Percentiles rank a stretch among this genome's conserved stretches.
phyloP scores from a whole-genome alignment of 139 green algal genomes.

The Gonium pectorale region DNA sequence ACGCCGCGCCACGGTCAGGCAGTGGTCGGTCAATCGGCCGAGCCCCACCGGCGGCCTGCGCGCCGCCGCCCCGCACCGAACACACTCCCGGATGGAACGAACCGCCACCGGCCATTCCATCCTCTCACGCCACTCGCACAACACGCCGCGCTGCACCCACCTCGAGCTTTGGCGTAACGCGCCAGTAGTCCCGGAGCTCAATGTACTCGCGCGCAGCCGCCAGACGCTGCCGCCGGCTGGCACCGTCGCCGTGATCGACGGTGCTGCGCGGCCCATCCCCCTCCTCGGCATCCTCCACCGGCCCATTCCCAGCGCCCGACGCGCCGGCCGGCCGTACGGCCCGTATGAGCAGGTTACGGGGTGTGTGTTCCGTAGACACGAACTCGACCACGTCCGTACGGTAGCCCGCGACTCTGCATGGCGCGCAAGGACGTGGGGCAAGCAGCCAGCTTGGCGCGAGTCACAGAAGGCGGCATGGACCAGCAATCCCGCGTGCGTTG shows the following conservation, averaged over 20 bases:
- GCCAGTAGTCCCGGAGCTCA: constrained; percentile 51
- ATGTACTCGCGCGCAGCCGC: constrained; percentile 35
- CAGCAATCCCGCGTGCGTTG: too few relatives aligned
- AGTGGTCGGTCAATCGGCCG: not conserved
- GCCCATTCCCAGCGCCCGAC: not conserved
- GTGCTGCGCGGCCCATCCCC: not conserved
- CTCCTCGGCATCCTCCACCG: not conserved
- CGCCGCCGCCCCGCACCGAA: not conserved
- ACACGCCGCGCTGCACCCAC: not conserved
- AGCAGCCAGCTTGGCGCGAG: too few relatives aligned
- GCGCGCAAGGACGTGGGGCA: not conserved
- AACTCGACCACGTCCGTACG: constrained; percentile 60
- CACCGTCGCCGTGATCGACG: not conserved
- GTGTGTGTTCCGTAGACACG: constrained; percentile 71
- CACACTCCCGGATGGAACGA: not conserved
- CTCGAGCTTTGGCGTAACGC: constrained; percentile 47
- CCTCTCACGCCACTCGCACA: not conserved
- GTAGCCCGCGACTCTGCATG: constrained; percentile 49
- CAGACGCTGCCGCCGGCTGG: not conserved
- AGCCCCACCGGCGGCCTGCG: not conserved
- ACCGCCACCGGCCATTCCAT: not conserved
- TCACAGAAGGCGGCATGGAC: too few relatives aligned
- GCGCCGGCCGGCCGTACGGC: constrained; percentile 22
- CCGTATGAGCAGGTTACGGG: constrained; percentile 72
- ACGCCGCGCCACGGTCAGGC: not conserved